phyloP scores from a whole-genome alignment of 1,139 yeast species.

The Protomyces inundatus region DNA sequence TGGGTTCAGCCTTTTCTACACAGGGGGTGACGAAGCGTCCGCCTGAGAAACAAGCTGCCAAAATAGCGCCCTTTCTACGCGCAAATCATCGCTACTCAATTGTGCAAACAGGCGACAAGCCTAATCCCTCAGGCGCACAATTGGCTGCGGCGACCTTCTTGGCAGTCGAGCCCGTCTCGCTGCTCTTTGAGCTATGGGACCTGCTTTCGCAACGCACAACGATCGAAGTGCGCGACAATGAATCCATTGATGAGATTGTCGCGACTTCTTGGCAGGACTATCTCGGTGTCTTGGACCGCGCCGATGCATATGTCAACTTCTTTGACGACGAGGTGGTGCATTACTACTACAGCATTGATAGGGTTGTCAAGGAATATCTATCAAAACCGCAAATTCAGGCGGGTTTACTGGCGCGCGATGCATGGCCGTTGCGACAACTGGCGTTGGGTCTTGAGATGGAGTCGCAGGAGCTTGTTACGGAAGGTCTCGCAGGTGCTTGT shows the following conservation, averaged over 20 bases:
- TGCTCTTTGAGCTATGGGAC: conserved; percentile 20
- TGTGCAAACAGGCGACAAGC: neutral
- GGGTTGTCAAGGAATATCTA: conserved; percentile 1
- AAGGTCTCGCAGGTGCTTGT: conserved; percentile 16
- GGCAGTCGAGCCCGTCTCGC: conserved; percentile 11
- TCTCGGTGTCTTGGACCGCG: neutral
- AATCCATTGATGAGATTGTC: conserved; percentile 11
- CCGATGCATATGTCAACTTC: conserved; percentile 10
- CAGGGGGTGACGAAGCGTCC: neutral
- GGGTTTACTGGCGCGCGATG: conserved; percentile 6
- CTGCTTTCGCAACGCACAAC: neutral
- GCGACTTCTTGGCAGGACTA: conserved; percentile 4
- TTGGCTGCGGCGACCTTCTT: conserved; percentile 9
- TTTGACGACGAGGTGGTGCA: conserved; percentile 23
- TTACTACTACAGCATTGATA: neutral
- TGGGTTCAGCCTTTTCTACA: too few species aligned
- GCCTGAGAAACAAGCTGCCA: neutral
- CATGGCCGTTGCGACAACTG: conserved; percentile 11
- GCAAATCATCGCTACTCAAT: neutral
- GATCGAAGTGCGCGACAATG: conserved; percentile 7
- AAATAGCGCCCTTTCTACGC: neutral
- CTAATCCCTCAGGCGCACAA: neutral
- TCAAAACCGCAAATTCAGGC: conserved; percentile 1
- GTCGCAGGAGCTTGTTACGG: conserved; percentile 21
- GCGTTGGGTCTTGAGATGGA: conserved; percentile 10